phyloP scores from a whole-genome alignment of 495 filamentous ascomycete genomes.

The Penicillium bovifimosum region DNA sequence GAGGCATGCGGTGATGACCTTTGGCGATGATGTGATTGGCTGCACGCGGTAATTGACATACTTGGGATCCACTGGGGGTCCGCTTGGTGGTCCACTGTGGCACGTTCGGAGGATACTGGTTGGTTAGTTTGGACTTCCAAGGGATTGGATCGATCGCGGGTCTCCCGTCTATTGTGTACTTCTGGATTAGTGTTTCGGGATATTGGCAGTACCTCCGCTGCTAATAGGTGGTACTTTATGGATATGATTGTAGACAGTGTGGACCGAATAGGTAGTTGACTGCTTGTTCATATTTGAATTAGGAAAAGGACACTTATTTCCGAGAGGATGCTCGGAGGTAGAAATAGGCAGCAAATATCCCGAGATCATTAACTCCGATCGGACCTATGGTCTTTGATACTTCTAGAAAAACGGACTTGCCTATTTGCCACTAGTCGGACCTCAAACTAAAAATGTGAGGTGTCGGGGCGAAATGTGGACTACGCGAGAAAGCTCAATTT shows the following conservation, averaged over 20 bases:
- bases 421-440: not conserved
- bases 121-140: not conserved
- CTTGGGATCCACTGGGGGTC: not conserved
- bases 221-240: too few relatives aligned
- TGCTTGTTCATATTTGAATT: too few relatives aligned
- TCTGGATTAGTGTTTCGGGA: not conserved
- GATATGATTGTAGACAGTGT: too few relatives aligned
- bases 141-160: not conserved
- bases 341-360: not conserved
- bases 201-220: too few relatives aligned
- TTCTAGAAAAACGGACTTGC: not conserved
- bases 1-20: constrained; percentile 7
- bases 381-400: not conserved
- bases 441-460: too few relatives aligned
- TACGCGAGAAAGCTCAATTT: too few relatives aligned
- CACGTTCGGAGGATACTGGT: not conserved
- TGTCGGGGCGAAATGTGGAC: too few relatives aligned
- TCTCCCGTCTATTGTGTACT: not conserved
- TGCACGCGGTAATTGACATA: not conserved
- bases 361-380: not conserved
- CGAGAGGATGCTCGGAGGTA: not conserved
- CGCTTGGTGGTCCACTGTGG: not conserved
- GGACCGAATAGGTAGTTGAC: too few relatives aligned
- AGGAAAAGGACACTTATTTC: not conserved
- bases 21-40: constrained; percentile 10